phyloP scores from a whole-genome alignment of 2,329 filamentous ascomycete genomes.

The Cercospora sesami region DNA sequence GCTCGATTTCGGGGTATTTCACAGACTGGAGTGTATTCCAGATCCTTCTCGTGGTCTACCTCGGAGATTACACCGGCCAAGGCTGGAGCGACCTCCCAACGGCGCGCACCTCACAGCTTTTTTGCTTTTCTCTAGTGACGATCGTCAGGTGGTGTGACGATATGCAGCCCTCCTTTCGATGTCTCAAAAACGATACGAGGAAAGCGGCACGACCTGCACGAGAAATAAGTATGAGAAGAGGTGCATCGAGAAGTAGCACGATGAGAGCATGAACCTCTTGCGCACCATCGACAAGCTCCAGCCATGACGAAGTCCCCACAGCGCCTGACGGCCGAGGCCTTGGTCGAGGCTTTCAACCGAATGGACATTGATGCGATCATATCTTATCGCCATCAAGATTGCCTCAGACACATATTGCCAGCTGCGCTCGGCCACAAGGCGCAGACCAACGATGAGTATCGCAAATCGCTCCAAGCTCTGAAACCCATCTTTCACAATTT shows the following conservation, averaged over 20 bases:
- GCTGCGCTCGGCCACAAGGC: conserved; percentile 30
- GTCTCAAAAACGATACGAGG: neutral
- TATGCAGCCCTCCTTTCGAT: neutral
- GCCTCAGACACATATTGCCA: conserved; percentile 36
- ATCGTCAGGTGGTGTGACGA: conserved; percentile 4
- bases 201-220: neutral
- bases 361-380: conserved; percentile 37
- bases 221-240: neutral
- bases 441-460: conserved; percentile 30
- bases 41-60: neutral
- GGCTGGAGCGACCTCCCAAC: neutral
- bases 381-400: conserved; percentile 33
- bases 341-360: conserved; percentile 39
- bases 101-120: neutral
- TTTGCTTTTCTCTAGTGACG: neutral
- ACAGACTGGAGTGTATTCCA: conserved; percentile 5
- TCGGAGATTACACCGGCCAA: conserved; percentile 6
- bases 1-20: neutral
- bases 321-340: conserved; percentile 35
- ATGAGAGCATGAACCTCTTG: neutral
- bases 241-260: too few relatives aligned
- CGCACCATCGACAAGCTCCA: neutral
- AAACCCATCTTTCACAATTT: conserved; percentile 38
- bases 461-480: conserved; percentile 30
- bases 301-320: conserved; percentile 24